These are phyloP conservation scores for Phoma sp. DNA, from an alignment of 2,329 filamentous ascomycete species.

Conservation along the genomic window DNA sequence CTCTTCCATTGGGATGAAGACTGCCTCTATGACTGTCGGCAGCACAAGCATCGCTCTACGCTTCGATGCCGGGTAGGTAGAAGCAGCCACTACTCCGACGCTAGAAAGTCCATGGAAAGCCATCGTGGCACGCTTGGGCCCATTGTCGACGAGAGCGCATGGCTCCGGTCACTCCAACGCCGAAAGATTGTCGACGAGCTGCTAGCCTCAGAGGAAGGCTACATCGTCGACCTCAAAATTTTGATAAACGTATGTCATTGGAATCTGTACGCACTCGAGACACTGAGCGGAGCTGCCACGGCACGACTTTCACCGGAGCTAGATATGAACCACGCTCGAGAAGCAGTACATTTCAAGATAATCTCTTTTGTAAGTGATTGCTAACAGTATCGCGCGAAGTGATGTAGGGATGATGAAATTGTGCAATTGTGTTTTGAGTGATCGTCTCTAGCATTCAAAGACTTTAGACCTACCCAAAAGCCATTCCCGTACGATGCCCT, in stretches of 20 bases:
- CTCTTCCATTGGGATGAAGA: constrained; percentile 77
- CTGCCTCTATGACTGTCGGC: constrained; percentile 78
- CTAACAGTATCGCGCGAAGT: too few species aligned
- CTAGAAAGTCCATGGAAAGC: constrained; percentile 68
- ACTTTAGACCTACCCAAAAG: background rate
- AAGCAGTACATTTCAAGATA: background rate
- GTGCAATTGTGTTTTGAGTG: background rate
- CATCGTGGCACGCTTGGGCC: constrained; percentile 54
- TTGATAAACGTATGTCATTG: constrained; percentile 74
- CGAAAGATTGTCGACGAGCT: constrained; percentile 84
- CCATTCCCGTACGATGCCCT: background rate
- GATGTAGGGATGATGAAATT: background rate
- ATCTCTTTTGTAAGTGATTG: background rate
- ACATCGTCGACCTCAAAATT: constrained; percentile 85
- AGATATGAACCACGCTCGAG: background rate
- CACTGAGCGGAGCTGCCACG: background rate
- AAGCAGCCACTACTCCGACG: too few species aligned
- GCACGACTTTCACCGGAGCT: background rate
- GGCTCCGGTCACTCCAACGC: constrained; percentile 75
- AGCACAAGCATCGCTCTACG: too few species aligned
- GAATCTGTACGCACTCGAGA: constrained; percentile 2
- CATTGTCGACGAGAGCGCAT: constrained; percentile 70
- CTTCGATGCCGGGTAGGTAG: too few species aligned
- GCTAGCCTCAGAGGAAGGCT: constrained; percentile 84
- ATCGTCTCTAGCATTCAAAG: background rate